Percentiles rank a stretch among this genome's conserved stretches.
phyloP scores from a whole-genome alignment of 1,139 yeast genomes.

The Pichia sp. region DNA sequence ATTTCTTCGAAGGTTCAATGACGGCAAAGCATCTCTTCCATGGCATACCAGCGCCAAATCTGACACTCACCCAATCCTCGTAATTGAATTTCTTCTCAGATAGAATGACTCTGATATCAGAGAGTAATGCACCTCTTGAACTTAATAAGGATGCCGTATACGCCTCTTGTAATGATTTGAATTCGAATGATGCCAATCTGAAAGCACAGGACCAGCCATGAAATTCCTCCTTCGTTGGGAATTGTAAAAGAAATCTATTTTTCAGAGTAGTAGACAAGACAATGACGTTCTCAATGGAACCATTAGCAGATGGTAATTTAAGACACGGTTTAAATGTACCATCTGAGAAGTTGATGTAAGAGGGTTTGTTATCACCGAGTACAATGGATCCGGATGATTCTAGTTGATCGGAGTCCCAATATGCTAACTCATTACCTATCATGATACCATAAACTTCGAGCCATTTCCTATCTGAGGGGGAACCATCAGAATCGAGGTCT shows the following conservation, averaged over 20 bases:
- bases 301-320: conserved; percentile 49
- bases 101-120: conserved; percentile 78
- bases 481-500: conserved; percentile 76
- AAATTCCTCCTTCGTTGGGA: conserved; percentile 50
- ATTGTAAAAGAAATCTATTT: conserved; percentile 78
- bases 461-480: conserved; percentile 82
- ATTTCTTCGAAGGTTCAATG: conserved; percentile 60
- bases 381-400: conserved; percentile 27
- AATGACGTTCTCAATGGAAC: conserved; percentile 66
- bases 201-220: conserved; percentile 74
- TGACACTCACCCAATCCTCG: conserved; percentile 91
- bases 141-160: conserved; percentile 91
- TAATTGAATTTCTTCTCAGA: conserved; percentile 81
- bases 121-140: conserved; percentile 77
- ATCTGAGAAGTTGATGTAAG: conserved; percentile 84
- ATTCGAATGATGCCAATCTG: conserved; percentile 72
- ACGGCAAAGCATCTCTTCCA: conserved; percentile 95
- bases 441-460: conserved; percentile 86
- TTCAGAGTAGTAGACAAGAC: conserved; percentile 87
- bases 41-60: conserved; percentile 97
- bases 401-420: conserved; percentile 82
- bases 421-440: conserved; percentile 84
- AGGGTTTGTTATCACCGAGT: conserved; percentile 49
- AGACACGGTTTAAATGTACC: conserved; percentile 76
- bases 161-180: conserved; percentile 80